Percentiles rank a stretch among this genome's conserved stretches.
These are phyloP conservation scores for Phlebiopsis gigantea DNA, from an alignment of 768 basidiomycete genomes.

Conservation along the genomic window DNA sequence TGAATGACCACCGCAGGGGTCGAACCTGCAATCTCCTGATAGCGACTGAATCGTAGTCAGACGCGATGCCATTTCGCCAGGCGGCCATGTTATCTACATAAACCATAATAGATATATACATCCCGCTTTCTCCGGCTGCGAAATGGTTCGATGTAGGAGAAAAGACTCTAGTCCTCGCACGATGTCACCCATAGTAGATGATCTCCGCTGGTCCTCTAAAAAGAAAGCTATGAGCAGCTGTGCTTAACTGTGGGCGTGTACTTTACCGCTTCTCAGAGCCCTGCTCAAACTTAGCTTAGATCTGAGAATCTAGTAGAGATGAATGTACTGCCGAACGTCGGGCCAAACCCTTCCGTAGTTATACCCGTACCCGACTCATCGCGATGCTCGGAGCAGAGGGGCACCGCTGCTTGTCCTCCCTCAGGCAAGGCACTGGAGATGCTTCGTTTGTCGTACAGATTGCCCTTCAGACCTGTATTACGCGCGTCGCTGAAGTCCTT, in stretches of 20 bases:
- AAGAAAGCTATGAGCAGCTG: too few relatives aligned
- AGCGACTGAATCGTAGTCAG: slow-evolving; percentile 67
- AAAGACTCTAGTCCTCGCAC: too few relatives aligned
- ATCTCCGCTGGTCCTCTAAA: too few relatives aligned
- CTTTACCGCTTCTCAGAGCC: too few relatives aligned
- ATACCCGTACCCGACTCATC: not conserved
- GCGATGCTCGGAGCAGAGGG: not conserved
- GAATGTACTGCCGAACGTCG: too few relatives aligned
- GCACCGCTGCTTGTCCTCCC: not conserved
- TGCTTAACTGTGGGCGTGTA: too few relatives aligned
- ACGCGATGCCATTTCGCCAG: slow-evolving; percentile 91
- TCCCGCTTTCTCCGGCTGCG: too few relatives aligned
- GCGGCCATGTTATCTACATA: too few relatives aligned
- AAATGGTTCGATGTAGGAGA: too few relatives aligned
- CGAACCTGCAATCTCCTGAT: slow-evolving; percentile 95
- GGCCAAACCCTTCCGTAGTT: too few relatives aligned
- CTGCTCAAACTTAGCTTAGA: slow-evolving; percentile 21
- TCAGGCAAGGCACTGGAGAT: not conserved
- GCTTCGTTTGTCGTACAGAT: not conserved
- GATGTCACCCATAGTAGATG: too few relatives aligned
- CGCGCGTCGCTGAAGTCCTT: not conserved
- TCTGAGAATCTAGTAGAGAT: not conserved
- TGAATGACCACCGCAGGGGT: slow-evolving; percentile 78
- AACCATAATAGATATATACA: too few relatives aligned
- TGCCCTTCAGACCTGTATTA: not conserved